Evolutionary conservation across 305 asterid species (phyloP), one percentile per base, ranked within the genome.

Genomic region (Fraxinus ornus): DNA sequence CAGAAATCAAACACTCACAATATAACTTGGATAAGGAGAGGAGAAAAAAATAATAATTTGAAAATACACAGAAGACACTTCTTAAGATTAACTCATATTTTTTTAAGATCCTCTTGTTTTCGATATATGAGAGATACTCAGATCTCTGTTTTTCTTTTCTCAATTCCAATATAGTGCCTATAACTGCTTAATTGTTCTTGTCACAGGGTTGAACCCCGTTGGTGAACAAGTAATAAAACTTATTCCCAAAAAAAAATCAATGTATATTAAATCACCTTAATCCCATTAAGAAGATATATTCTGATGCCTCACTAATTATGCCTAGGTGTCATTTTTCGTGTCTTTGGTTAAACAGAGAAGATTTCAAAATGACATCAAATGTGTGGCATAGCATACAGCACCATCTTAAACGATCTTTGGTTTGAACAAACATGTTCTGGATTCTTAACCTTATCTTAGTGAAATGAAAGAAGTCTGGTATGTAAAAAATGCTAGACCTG

Each of bases 401-500:
- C 26, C 68, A 57, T 19, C 68, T 21, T 19, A 57, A 57, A 57
- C 1, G 4, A 57, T 57, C 28, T 7, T 57, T 57, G 68, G 26
- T 57, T 57, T 19, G 68, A 57, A 19, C 1, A 19, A 57, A 6
- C 68, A 57, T 57, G 28, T 24, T 26, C 74, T 26, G 21, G 21
- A 66, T 26, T 26, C 74, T 24, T 66, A 66, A 66, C 19, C 35
- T 66, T 66, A 26, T 10, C 35, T 24, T 15, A 70, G 36, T 4
- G 44, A 30, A 30, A 70, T 13, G 41, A 70, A 64, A 32, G 76
- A 28, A 28, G 21, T 70, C 41, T 17, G 21, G 76, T 5, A 32
- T 70, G 35, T 32, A 15, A 80, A 75, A 75, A 77, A 75, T 32
- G 30, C 28, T 30, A 66, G 49, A 95, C 98, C 98, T 94, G 92